Evolutionary conservation across 495 filamentous ascomycete species (phyloP), one percentile per base, ranked within the genome.

Genomic region (Immersiella caudata): DNA sequence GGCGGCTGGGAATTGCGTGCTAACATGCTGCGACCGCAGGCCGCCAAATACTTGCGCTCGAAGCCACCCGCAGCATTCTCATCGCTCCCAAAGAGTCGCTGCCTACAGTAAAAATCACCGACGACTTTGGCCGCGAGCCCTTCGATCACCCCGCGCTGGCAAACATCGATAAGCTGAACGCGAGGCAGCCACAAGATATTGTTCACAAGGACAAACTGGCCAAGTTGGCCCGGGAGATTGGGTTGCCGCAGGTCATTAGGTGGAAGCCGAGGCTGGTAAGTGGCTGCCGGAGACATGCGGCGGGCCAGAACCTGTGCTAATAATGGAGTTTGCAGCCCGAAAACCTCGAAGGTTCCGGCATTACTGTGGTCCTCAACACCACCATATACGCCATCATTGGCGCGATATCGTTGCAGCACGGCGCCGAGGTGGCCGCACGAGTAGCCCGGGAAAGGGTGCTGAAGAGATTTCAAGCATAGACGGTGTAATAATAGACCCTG

Each of bases 231-330:
- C 71, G 82, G 22, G 83, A 86, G n/a, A 88, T 91, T 61, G 89
- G 92, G 1, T 74, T 98, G 71, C 69, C 81, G 54, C 81, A 83
- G 9, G 93, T 97, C 21, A 75, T 94, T 67, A 85, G 95, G 79
- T 99, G 95, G 95, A 90, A 89, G 70, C 95, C 95, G 16, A 86
- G 84, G 74, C 83, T 88, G 78, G 94, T 97, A 81, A 73, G 88
- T 70, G 3, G 9, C n/a, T 29, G 49, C 29, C 50, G 24, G 14
- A 8, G 22, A 26, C 2, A 8, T 8, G 21, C 22, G 0, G 0
- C 22, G 18, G 22, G 26, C 51, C 12, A 24, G 4, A 2, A 11
- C 5, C 2, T 2, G 8, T 66, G 21, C 67, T 70, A 52, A 72
- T 67, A 57, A 57, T 52, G 60, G 66, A 33, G 56, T 55, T 35